Evolutionary conservation across 768 basidiomycete species (phyloP).

Genomic region (Lepiota venenata): DNA sequence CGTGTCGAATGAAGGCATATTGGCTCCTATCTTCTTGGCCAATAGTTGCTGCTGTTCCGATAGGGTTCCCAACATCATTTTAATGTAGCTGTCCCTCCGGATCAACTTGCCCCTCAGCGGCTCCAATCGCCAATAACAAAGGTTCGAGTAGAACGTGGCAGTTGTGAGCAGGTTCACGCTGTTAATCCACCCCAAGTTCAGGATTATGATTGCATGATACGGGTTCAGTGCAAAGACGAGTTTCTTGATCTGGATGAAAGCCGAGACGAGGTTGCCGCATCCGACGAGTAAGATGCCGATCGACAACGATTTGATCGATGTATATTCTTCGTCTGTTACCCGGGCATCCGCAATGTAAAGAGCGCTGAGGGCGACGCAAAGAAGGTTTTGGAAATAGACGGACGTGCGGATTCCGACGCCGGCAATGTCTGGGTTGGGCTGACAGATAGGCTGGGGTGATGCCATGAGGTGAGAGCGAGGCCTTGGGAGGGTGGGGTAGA

Average conservation of each 20-base stretch:
- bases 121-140: too few species aligned
- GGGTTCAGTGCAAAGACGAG: slow-evolving; percentile 7
- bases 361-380: slow-evolving; percentile 21
- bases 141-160: too few species aligned
- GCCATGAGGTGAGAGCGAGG: too few species aligned
- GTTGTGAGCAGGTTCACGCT: slow-evolving; percentile 3
- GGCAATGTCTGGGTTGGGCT: slow-evolving; percentile 9
- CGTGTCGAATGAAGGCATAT: too few species aligned
- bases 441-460: too few species aligned
- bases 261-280: slow-evolving; percentile 21
- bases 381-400: slow-evolving; percentile 22
- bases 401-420: slow-evolving; percentile 24
- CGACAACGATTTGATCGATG: slow-evolving; percentile 11
- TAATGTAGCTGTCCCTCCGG: too few species aligned
- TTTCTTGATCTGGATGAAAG: slow-evolving; percentile 18
- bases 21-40: too few species aligned
- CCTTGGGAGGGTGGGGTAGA: too few species aligned
- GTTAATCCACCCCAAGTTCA: slow-evolving; percentile 24
- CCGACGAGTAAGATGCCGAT: slow-evolving; percentile 19
- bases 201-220: slow-evolving; percentile 21
- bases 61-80: too few species aligned
- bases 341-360: slow-evolving; percentile 17
- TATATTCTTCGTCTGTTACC: slow-evolving; percentile 17
- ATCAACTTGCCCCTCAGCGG: too few species aligned
- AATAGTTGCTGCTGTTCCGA: too few species aligned